Conservation (phyloP, 75 land plant genomes). For the Larix kaempferi region DNA sequence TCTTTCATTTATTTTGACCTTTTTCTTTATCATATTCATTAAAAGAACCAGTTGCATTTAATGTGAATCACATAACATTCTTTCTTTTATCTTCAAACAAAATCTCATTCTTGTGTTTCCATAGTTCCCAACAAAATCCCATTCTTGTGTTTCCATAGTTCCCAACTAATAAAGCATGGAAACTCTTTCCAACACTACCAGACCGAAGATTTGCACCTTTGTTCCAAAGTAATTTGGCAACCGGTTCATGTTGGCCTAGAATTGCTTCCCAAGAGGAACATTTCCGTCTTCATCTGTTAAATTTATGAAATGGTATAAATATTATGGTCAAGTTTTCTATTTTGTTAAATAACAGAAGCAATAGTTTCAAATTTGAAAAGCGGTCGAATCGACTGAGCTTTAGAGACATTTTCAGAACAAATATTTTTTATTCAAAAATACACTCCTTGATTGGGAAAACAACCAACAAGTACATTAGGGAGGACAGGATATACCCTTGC, state of each 20-base stretch:
- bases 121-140: too few species aligned
- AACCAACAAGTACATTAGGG: neutral
- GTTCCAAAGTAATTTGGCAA: slow-evolving; percentile 42
- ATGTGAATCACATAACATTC: too few species aligned
- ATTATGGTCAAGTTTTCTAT: neutral
- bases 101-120: too few species aligned
- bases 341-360: neutral
- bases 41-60: too few species aligned
- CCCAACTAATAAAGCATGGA: too few species aligned
- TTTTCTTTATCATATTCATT: too few species aligned
- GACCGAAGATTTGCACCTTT: slow-evolving; percentile 52
- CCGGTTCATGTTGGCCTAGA: slow-evolving; percentile 27
- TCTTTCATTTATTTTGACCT: too few species aligned
- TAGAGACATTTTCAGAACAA: too few species aligned
- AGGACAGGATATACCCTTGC: slow-evolving; percentile 39
- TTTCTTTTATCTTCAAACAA: too few species aligned
- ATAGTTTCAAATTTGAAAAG: neutral
- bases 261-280: slow-evolving; percentile 87
- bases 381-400: neutral
- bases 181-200: slow-evolving; percentile 54
- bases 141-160: too few species aligned
- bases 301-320: neutral
- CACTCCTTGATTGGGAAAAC: neutral
- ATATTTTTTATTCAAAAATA: neutral
- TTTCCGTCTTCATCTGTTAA: slow-evolving; percentile 72